Evolutionary conservation across 1,284 basidiomycete genomes (phyloP).

Genomic region (Neotropicomus parvogracilis): DNA sequence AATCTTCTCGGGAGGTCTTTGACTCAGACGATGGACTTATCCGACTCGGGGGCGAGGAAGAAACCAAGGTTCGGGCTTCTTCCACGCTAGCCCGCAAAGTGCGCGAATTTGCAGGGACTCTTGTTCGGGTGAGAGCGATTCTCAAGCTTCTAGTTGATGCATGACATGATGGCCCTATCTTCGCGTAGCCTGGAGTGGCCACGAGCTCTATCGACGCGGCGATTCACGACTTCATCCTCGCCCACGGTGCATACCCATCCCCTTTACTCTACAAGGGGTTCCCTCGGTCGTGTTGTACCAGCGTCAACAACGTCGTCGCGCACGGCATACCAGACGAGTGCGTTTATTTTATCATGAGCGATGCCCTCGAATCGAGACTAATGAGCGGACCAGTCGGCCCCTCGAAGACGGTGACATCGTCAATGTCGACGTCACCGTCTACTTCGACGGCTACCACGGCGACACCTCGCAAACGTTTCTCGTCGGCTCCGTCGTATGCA

Average conservation of each 20-base stretch:
- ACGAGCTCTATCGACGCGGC: constrained; percentile 70
- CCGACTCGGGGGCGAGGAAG: constrained; percentile 53
- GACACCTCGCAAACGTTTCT: constrained; percentile 82
- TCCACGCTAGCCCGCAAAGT: constrained; percentile 61
- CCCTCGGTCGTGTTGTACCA: constrained; percentile 86
- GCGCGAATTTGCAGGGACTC: constrained; percentile 51
- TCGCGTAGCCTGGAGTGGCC: constrained; percentile 62
- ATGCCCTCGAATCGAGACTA: background rate
- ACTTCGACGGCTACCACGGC: constrained; percentile 76
- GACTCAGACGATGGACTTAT: constrained; percentile 42
- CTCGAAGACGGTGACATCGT: constrained; percentile 79
- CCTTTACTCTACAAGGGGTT: constrained; percentile 78
- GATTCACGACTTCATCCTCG: constrained; percentile 69
- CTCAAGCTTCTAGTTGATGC: background rate
- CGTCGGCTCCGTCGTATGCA: constrained; percentile 68
- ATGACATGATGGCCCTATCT: background rate
- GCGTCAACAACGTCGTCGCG: constrained; percentile 80
- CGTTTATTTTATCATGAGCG: constrained; percentile 19
- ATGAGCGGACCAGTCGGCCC: constrained; percentile 52
- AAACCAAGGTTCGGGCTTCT: constrained; percentile 54
- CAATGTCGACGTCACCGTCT: constrained; percentile 84
- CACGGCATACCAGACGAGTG: constrained; percentile 89
- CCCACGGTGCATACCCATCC: constrained; percentile 80
- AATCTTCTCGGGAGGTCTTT: constrained; percentile 27
- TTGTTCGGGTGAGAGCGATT: constrained; percentile 50